Conservation (phyloP, 345 rosid genomes). For the Populus ilicifolia region DNA sequence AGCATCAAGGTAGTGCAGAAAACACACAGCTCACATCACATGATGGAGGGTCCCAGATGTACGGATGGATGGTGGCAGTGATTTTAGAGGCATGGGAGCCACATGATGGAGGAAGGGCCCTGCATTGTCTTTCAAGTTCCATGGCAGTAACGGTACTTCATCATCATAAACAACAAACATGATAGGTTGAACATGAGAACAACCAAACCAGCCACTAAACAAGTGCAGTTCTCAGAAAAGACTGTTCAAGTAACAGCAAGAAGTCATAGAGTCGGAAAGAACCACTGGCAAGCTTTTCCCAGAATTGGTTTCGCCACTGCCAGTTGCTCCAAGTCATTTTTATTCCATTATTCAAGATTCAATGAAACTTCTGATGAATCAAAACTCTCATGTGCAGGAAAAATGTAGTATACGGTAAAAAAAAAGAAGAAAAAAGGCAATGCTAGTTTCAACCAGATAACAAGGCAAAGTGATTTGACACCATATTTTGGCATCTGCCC, state of each 20-base stretch:
- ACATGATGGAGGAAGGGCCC: background rate
- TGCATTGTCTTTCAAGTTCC: background rate
- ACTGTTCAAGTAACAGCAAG: background rate
- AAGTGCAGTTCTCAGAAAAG: background rate
- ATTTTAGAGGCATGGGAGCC: conserved; percentile 4
- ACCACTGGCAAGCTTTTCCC: background rate
- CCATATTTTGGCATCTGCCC: background rate
- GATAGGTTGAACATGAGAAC: background rate
- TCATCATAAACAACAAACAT: background rate
- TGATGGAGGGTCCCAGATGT: conserved; percentile 14
- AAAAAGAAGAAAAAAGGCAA: background rate
- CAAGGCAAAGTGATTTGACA: background rate
- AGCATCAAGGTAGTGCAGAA: background rate
- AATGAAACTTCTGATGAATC: background rate
- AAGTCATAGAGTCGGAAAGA: background rate
- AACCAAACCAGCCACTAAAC: background rate
- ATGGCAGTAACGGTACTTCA: background rate
- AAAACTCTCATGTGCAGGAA: background rate
- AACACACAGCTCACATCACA: conserved; percentile 13
- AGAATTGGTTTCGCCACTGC: background rate
- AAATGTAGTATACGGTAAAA: background rate
- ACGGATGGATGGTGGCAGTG: conserved; percentile 9
- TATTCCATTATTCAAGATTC: background rate
- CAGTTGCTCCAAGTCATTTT: background rate
- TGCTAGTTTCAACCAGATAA: background rate